phyloP scores from a whole-genome alignment of 129 eudicot genomes.

The Escallonia herrerae region DNA sequence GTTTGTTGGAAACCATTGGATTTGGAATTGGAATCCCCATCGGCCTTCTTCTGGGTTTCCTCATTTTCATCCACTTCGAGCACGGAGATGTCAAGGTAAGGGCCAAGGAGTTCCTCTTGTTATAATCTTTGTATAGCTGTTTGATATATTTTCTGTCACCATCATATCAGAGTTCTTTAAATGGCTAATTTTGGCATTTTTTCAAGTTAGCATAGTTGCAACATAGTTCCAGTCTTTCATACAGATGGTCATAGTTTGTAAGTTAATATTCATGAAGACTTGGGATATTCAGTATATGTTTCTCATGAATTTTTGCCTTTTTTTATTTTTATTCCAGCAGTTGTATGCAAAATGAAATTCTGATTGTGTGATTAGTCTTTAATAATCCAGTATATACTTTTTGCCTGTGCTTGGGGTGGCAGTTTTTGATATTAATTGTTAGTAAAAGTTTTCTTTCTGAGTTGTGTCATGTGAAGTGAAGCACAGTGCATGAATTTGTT shows the following conservation, averaged over 20 bases:
- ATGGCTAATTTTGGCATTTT: neutral
- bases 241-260: neutral
- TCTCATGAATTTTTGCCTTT: too few relatives aligned
- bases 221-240: neutral
- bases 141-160: neutral
- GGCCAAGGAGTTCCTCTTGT: neutral
- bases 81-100: conserved; percentile 51
- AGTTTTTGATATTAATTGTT: neutral
- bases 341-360: too few relatives aligned
- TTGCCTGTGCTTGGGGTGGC: neutral
- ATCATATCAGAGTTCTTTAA: neutral
- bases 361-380: too few relatives aligned
- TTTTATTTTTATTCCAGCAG: too few relatives aligned
- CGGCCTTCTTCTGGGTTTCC: conserved; percentile 51
- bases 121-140: neutral
- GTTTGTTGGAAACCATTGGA: conserved; percentile 48
- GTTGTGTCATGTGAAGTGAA: neutral
- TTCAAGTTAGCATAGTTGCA: too few relatives aligned
- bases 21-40: conserved; percentile 56
- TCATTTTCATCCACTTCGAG: conserved; percentile 35
- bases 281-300: too few relatives aligned
- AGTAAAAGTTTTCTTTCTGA: neutral
- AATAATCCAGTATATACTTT: neutral
- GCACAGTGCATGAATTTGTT: neutral
- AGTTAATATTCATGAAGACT: neutral